phyloP scores from a whole-genome alignment of 805 yeast genomes.

The Starmerella sirachaensis region DNA sequence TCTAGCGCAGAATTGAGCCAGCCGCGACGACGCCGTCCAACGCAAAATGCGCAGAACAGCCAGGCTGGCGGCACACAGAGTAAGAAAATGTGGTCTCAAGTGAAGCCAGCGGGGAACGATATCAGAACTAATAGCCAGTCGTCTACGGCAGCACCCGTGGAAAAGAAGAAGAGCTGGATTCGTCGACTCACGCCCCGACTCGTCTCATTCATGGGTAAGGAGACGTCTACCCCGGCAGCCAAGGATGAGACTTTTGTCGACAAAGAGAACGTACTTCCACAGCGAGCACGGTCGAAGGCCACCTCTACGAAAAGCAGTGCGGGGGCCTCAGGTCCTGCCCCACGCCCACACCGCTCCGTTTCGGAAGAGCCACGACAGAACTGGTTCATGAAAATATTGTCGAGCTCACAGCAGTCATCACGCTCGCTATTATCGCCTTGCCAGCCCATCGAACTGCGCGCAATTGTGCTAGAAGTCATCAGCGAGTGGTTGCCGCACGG shows the following conservation, averaged over 20 bases:
- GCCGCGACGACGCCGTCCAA: background rate
- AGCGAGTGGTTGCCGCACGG: slow-evolving; percentile 32
- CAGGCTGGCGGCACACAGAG: background rate
- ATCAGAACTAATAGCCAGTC: too few relatives aligned
- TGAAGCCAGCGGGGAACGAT: too few relatives aligned
- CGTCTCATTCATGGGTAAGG: slow-evolving; percentile 2
- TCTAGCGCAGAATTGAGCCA: background rate
- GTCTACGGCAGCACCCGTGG: background rate
- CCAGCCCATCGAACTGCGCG: slow-evolving; percentile 24
- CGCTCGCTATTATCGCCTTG: slow-evolving; percentile 25
- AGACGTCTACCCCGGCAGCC: background rate
- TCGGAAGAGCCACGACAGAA: slow-evolving; percentile 27
- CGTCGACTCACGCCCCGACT: slow-evolving; percentile 18
- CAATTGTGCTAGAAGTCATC: slow-evolving; percentile 25
- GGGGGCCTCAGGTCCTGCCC: background rate
- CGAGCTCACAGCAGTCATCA: slow-evolving; percentile 13
- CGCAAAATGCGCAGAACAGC: background rate
- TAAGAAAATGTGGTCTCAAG: too few relatives aligned
- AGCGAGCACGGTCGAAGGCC: background rate
- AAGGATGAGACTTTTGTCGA: slow-evolving; percentile 2
- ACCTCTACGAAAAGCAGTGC: background rate
- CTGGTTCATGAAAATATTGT: slow-evolving; percentile 30
- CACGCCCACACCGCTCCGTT: background rate
- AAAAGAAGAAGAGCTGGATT: slow-evolving; percentile 18
- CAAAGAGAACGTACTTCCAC: slow-evolving; percentile 10